Base-by-base conservation (phyloP, 2,329 filamentous ascomycete species). In the Dichotomopilus funicola region DNA sequence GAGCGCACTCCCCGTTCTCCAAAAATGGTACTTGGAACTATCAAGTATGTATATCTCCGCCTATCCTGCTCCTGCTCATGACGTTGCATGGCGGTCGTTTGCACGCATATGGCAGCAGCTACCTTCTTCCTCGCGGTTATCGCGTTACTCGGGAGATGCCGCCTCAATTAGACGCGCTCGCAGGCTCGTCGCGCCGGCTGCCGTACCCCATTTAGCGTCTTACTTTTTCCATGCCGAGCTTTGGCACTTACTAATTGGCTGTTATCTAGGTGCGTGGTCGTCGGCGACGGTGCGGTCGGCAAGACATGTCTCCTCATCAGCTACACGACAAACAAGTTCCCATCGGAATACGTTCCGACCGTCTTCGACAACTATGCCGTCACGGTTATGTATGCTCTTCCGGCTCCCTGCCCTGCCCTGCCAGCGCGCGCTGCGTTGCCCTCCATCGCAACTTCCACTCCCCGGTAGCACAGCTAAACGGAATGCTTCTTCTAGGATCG, bases 321-420 rank as follows among this genome's bases (percentile, higher is more conserved):
- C 72, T 99, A 99, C 77, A 99, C 94, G 63, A 99, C 94, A 62
- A 99, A 99, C 82, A 97, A 97, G 70, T 99, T 99, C 74, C 94
- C 94, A 38, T 96, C 91, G 68, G 94, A 99, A 91, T 99, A 99
- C 74, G 94, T 99, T 57, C 94, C 94, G 51, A 99, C 94, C 35
- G 94, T 99, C 62, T 99, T 99, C 74, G 94, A 99, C 75, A 99
- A 99, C 77, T 99, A 99, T 82, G 94, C 94, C 56, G 94, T 99
- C 72, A 99, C 94, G 64, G 94, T 99, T 65, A 99, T 99, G 94
- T 96, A 81, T 86, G 91, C 86, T 55, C 19, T 27, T 27, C 19
- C 19, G 19, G 19, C 19, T 27, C 19, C 19, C 19, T 27, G 19
- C 19, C 19, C 19, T 27, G 19, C 19, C 19, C 3, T 27, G 19